Evolutionary conservation across 2,329 filamentous ascomycete species (phyloP).

Genomic region (Fusarium tuaranense): DNA sequence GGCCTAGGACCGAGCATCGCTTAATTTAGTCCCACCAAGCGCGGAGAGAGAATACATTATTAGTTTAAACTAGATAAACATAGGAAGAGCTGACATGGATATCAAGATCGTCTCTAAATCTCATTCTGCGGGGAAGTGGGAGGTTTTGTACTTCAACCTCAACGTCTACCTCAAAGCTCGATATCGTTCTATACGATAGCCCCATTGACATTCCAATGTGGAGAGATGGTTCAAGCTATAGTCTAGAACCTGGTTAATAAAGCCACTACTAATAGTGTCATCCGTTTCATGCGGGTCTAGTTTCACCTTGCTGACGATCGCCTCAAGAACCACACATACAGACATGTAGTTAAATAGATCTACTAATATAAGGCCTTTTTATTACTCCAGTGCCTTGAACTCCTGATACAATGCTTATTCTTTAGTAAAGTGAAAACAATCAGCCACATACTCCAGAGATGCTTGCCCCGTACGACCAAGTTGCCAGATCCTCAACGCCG

Average conservation of each 20-base stretch:
- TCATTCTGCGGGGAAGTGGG: not conserved
- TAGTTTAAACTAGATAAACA: not conserved
- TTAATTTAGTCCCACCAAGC: not conserved
- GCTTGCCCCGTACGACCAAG: conserved; percentile 35
- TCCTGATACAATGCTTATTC: conserved; percentile 2
- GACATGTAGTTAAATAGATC: not conserved
- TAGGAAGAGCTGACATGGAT: not conserved
- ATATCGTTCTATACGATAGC: not conserved
- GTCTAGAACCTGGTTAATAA: not conserved
- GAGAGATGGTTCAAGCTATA: not conserved
- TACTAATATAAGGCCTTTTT: not conserved
- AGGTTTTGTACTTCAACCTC: not conserved
- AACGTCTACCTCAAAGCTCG: not conserved
- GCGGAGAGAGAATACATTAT: not conserved
- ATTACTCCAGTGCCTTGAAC: conserved; percentile 1
- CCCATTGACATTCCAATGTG: not conserved
- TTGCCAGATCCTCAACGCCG: conserved; percentile 35
- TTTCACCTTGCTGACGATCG: not conserved
- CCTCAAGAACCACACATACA: not conserved
- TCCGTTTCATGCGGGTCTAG: not conserved
- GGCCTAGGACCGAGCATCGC: not conserved
- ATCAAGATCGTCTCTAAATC: not conserved
- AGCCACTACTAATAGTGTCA: not conserved
- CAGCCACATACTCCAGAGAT: conserved; percentile 32
- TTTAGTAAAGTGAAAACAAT: conserved; percentile 8